These are phyloP conservation scores for Xylariaceae sp. DNA, from an alignment of 2,329 filamentous ascomycete genomes.

Conservation along the genomic window DNA sequence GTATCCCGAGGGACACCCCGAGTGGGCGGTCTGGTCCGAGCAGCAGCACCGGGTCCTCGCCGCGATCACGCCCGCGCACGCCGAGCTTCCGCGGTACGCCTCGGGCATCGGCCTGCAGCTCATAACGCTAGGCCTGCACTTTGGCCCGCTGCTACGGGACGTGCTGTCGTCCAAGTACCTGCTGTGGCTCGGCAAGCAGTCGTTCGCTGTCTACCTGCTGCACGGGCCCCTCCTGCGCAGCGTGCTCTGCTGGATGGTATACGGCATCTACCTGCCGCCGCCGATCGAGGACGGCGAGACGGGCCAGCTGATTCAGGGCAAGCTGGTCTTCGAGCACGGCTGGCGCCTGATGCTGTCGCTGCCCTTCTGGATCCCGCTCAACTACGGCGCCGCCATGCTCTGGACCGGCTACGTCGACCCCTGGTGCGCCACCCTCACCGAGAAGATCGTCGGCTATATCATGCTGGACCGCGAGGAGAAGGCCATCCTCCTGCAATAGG, in stretches of 20 bases:
- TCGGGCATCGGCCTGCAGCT: slow-evolving; percentile 28
- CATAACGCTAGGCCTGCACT: slow-evolving; percentile 25
- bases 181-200: slow-evolving; percentile 56
- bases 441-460: slow-evolving; percentile 26
- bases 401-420: slow-evolving; percentile 50
- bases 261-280: slow-evolving; percentile 33
- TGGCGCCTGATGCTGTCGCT: slow-evolving; percentile 31
- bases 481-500: slow-evolving; percentile 23
- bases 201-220: slow-evolving; percentile 57
- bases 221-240: slow-evolving; percentile 55
- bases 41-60: slow-evolving; percentile 33
- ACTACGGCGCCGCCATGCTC: slow-evolving; percentile 37
- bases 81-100: slow-evolving; percentile 36
- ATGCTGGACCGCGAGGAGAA: slow-evolving; percentile 26
- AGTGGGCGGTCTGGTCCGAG: slow-evolving; percentile 48
- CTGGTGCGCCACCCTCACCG: slow-evolving; percentile 37
- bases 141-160: slow-evolving; percentile 35
- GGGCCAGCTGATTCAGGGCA: slow-evolving; percentile 27
- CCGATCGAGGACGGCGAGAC: slow-evolving; percentile 29
- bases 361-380: slow-evolving; percentile 37
- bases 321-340: slow-evolving; percentile 29
- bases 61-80: slow-evolving; percentile 36
- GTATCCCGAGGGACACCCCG: slow-evolving; percentile 48
- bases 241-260: slow-evolving; percentile 53
- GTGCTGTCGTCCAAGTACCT: slow-evolving; percentile 47